A percentile compares a stretch with the other conserved stretches of the same genome.
Conservation (phyloP, 2,329 filamentous ascomycete genomes). For the Penicillium sp. region DNA sequence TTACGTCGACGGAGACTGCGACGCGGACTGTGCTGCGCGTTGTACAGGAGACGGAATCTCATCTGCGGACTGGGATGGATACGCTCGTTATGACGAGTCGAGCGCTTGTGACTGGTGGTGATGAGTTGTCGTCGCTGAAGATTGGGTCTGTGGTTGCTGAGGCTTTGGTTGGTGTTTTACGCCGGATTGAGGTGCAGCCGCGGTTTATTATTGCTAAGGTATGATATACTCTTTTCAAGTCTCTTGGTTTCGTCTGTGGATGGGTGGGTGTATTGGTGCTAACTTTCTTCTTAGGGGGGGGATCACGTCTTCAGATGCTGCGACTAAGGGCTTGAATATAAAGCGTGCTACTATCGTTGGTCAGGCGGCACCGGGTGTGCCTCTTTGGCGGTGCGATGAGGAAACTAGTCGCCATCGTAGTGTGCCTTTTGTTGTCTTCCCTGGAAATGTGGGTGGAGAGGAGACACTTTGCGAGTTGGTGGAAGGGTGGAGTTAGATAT, state of each 20-base stretch:
- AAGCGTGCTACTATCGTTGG: slow-evolving; percentile 57
- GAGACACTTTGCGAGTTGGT: slow-evolving; percentile 51
- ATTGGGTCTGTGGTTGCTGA: slow-evolving; percentile 56
- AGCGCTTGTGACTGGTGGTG: slow-evolving; percentile 50
- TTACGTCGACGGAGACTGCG: slow-evolving; percentile 38
- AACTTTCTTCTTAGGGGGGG: slow-evolving; percentile 45
- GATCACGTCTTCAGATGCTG: slow-evolving; percentile 60
- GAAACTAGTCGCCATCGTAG: slow-evolving; percentile 51
- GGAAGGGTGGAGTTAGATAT: slow-evolving; percentile 35
- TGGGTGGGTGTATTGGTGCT: too few relatives aligned
- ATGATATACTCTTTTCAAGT: too few relatives aligned
- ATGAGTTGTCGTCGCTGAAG: slow-evolving; percentile 54
- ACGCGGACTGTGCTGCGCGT: slow-evolving; percentile 26
- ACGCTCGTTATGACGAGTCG: slow-evolving; percentile 62
- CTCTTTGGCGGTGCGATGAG: slow-evolving; percentile 60
- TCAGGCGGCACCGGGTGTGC: slow-evolving; percentile 59
- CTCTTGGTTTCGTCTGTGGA: too few relatives aligned
- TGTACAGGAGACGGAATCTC: slow-evolving; percentile 38
- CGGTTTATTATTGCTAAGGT: slow-evolving; percentile 59
- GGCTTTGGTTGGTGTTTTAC: slow-evolving; percentile 53
- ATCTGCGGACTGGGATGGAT: slow-evolving; percentile 51
- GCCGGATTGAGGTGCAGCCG: slow-evolving; percentile 49
- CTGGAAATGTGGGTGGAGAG: slow-evolving; percentile 57
- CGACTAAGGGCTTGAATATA: slow-evolving; percentile 57
- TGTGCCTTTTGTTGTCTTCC: slow-evolving; percentile 59